A percentile compares a stretch with the other conserved stretches of the same genome.
phyloP scores from a whole-genome alignment of 768 basidiomycete species.

The Suillus cothurnatus region DNA sequence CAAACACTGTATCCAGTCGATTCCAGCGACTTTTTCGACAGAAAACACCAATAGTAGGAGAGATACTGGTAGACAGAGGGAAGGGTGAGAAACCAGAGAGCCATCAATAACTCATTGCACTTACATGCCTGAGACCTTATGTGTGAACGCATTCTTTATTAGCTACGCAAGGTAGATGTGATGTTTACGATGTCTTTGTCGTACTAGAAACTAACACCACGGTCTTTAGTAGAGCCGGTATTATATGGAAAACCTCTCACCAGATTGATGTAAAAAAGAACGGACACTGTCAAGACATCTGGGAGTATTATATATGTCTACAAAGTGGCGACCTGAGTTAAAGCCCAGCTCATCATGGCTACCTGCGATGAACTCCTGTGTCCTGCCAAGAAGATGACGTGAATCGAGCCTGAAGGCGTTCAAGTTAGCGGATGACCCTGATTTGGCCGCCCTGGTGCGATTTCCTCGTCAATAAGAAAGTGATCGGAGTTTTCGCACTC shows the following conservation, averaged over 20 bases:
- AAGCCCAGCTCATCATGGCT: neutral
- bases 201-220: neutral
- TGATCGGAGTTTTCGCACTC: neutral
- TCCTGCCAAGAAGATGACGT: neutral
- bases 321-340: neutral
- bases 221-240: neutral
- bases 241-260: neutral
- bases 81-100: neutral
- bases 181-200: neutral
- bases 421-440: neutral
- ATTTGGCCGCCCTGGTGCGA: neutral
- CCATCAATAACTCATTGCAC: neutral
- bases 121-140: neutral
- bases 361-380: neutral
- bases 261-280: neutral
- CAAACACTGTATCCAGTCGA: constrained; percentile 19
- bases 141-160: neutral
- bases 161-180: neutral
- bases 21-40: neutral
- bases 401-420: neutral
- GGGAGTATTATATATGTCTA: neutral
- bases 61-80: neutral
- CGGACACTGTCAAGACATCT: neutral
- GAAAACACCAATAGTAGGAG: neutral
- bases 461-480: constrained; percentile 1